Conservation (phyloP, 192 early-diverging fungal genomes). For the Nowakowskiella sp. region DNA sequence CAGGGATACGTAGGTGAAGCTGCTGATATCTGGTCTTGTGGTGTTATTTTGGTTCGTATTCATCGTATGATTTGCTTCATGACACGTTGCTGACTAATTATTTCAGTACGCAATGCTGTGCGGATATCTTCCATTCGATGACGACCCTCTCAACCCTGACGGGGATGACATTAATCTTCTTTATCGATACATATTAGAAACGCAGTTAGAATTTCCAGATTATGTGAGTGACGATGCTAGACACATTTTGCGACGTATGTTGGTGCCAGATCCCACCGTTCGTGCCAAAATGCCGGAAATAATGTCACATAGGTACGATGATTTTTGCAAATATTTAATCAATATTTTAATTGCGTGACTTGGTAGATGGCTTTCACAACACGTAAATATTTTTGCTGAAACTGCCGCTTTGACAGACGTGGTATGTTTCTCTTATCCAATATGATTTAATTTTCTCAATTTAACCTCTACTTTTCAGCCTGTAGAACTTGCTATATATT, state of each 20-base stretch:
- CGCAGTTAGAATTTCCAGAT: constrained; percentile 47
- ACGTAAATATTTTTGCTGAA: constrained; percentile 21
- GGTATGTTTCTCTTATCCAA: too few species aligned
- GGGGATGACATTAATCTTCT: constrained; percentile 51
- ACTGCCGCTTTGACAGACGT: too few species aligned
- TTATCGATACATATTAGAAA: constrained; percentile 53
- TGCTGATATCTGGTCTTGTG: constrained; percentile 98
- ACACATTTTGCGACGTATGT: constrained; percentile 38
- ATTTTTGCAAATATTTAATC: constrained; percentile 11
- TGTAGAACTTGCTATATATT: too few species aligned
- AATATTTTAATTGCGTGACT: too few species aligned
- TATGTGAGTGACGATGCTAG: constrained; percentile 35
- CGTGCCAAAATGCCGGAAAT: constrained; percentile 46
- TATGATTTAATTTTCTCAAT: too few species aligned
- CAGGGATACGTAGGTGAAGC: constrained; percentile 87
- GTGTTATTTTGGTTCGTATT: constrained; percentile 70
- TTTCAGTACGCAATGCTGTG: constrained; percentile 49
- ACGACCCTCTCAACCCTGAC: constrained; percentile 53
- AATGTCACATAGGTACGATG: constrained; percentile 28
- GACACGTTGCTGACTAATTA: background rate
- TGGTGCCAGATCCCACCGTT: constrained; percentile 43
- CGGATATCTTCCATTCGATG: constrained; percentile 56
- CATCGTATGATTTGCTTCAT: constrained; percentile 10
- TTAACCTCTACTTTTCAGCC: too few species aligned
- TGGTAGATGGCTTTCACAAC: constrained; percentile 26